These are phyloP conservation scores for Candida anglica DNA, from an alignment of 805 yeast genomes.

Conservation along the genomic window DNA sequence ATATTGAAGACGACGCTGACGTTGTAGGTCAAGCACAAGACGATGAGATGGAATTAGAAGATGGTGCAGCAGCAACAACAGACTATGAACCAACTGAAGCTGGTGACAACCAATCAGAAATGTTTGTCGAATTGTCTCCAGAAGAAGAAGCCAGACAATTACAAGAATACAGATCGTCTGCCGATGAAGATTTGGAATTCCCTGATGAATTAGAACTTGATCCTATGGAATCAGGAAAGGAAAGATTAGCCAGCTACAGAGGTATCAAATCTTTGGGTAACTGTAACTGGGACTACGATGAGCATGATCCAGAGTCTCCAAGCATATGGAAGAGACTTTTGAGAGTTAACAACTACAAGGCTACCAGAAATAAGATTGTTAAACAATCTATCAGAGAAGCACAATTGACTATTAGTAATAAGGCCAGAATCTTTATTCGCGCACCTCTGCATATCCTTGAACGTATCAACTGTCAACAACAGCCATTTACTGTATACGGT, in stretches of 20 bases:
- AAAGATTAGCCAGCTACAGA: constrained; percentile 72
- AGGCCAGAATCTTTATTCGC: constrained; percentile 54
- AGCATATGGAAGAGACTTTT: constrained; percentile 71
- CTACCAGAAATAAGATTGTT: constrained; percentile 62
- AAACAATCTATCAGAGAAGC: constrained; percentile 53
- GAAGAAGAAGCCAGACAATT: constrained; percentile 85
- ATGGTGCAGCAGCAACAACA: constrained; percentile 16
- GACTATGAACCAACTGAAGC: constrained; percentile 45
- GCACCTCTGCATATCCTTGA: constrained; percentile 49
- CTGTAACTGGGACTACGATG: constrained; percentile 86
- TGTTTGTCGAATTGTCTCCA: constrained; percentile 67
- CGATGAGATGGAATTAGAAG: constrained; percentile 16
- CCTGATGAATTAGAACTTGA: constrained; percentile 91
- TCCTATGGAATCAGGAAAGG: constrained; percentile 72
- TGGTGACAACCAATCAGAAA: constrained; percentile 42
- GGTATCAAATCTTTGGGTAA: constrained; percentile 81
- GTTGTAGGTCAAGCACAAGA: constrained; percentile 34
- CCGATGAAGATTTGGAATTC: constrained; percentile 82
- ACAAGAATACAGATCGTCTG: constrained; percentile 60
- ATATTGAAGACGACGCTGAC: constrained; percentile 40
- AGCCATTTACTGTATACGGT: constrained; percentile 66
- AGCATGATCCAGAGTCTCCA: constrained; percentile 72
- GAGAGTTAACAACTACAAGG: constrained; percentile 71
- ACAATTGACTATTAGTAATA: constrained; percentile 53
- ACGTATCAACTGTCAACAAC: constrained; percentile 35